Percentiles rank a stretch among this genome's conserved stretches.
Evolutionary conservation across 805 yeast genomes (phyloP).

Genomic region (Starmerella bombi): DNA sequence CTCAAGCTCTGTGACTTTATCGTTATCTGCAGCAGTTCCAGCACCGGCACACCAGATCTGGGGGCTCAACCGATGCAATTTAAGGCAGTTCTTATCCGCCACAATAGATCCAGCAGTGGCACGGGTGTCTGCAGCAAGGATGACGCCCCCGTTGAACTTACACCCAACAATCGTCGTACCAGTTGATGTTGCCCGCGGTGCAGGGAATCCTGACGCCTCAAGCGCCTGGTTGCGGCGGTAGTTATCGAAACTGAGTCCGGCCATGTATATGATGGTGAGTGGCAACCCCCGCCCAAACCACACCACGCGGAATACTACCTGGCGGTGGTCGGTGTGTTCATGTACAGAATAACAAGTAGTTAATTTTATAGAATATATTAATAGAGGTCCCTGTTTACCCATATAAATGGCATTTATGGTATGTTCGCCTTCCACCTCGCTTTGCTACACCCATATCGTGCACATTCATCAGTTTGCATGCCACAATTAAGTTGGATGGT

Average conservation of each 20-base stretch:
- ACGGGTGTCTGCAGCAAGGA: conserved; percentile 97
- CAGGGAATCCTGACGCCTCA: conserved; percentile 54
- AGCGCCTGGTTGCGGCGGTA: conserved; percentile 76
- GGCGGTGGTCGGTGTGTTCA: too few relatives aligned
- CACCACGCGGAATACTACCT: too few relatives aligned
- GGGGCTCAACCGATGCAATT: conserved; percentile 79
- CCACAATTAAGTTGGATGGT: too few relatives aligned
- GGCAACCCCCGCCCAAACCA: not conserved
- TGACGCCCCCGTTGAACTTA: conserved; percentile 83
- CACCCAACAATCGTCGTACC: conserved; percentile 99
- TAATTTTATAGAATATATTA: too few relatives aligned
- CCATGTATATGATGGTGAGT: conserved; percentile 36
- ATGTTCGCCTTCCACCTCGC: too few relatives aligned
- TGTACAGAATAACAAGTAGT: too few relatives aligned
- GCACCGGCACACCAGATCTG: conserved; percentile 99
- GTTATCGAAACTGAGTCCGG: conserved; percentile 87
- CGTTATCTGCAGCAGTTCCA: conserved; percentile 99
- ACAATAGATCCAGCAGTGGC: conserved; percentile 95
- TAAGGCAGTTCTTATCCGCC: conserved; percentile 96
- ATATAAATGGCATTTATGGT: too few relatives aligned
- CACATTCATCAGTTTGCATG: too few relatives aligned
- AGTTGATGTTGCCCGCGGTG: conserved; percentile 87
- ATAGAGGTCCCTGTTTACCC: too few relatives aligned
- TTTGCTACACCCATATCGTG: too few relatives aligned
- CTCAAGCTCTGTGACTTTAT: conserved; percentile 89